phyloP scores from a whole-genome alignment of 768 basidiomycete species.

The Rhodotorula sphaerocarpa region DNA sequence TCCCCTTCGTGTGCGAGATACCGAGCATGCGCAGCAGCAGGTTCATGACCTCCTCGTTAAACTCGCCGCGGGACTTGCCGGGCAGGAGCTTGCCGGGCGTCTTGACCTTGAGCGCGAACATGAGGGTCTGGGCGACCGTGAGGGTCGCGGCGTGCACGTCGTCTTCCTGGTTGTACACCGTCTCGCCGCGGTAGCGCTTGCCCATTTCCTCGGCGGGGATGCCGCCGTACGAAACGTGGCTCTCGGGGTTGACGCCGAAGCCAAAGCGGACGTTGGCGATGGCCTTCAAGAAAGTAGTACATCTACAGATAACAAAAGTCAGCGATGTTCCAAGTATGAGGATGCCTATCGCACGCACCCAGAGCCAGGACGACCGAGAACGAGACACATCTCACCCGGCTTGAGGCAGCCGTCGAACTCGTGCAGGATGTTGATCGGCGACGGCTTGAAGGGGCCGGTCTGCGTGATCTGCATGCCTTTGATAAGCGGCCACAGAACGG shows the following conservation, averaged over 20 bases:
- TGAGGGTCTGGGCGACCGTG: constrained; percentile 67
- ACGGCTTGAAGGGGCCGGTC: constrained; percentile 50
- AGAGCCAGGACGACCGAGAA: constrained; percentile 43
- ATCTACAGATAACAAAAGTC: constrained; percentile 44
- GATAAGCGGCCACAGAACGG: constrained; percentile 58
- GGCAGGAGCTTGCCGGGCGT: constrained; percentile 45
- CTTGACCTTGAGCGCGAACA: constrained; percentile 51
- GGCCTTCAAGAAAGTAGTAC: constrained; percentile 71
- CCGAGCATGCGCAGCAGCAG: constrained; percentile 52
- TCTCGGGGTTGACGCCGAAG: constrained; percentile 60
- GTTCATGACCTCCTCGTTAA: constrained; percentile 47
- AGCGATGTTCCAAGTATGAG: too few species aligned
- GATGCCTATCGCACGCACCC: background rate
- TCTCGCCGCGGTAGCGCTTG: constrained; percentile 38
- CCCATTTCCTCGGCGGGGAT: constrained; percentile 58
- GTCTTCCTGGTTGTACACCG: constrained; percentile 53
- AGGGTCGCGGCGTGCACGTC: constrained; percentile 81
- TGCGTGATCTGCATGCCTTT: constrained; percentile 50
- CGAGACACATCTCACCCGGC: constrained; percentile 64
- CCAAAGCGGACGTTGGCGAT: constrained; percentile 67
- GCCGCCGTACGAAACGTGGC: constrained; percentile 60
- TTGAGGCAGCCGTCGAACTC: constrained; percentile 55
- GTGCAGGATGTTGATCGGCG: constrained; percentile 52
- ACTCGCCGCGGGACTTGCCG: constrained; percentile 36
- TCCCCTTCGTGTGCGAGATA: constrained; percentile 47